Base-by-base conservation (phyloP, 1,284 basidiomycete genomes). In the Microbotryomycetes sp. region DNA sequence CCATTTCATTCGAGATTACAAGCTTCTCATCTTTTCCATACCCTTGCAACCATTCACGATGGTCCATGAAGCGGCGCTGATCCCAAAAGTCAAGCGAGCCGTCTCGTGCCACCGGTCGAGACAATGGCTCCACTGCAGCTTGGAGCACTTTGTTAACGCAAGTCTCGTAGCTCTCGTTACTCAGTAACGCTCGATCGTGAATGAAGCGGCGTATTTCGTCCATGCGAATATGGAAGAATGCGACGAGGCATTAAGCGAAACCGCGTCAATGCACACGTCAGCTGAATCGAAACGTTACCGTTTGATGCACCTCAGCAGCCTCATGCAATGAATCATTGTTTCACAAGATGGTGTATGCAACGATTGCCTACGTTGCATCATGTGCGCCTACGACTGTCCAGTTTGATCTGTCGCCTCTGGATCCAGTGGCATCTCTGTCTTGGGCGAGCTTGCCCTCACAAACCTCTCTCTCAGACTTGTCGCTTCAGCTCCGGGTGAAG, bases 391-490 rank as follows among this genome's bases (percentile, higher is more conserved):
- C n/a, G n/a, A n/a, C n/a, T n/a, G n/a, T n/a, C n/a, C n/a, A n/a
- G n/a, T n/a, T 54, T 26, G 16, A 22, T 30, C 54, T 26, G 30
- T 52, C 56, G 19, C 32, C 14, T 45, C 30, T 16, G 58, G 56
- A 32, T 42, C 23, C 3, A 49, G 29, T 26, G 48, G 50, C 45
- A n/a, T 25, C 29, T 66, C 62, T 6, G 59, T 59, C 32, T 53
- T 57, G 23, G 67, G 67, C 36, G 58, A 60, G 32, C 67, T 65
- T 29, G 67, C 67, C 42, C 67, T 54, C 15, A 62, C 63, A 25
- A 69, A 69, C 48, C 67, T 32, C 47, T 62, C 57, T 31, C 46
- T 46, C 60, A 69, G 51, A 25, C 59, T 64, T 50, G 54, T 22
- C 30, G 22, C 14, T 25, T 59, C 49, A 48, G 22, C 26, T n/a